Percentiles rank a stretch among this genome's conserved stretches.
Conservation (phyloP, 1,139 yeast genomes). For the Yamadazyma conglobata region DNA sequence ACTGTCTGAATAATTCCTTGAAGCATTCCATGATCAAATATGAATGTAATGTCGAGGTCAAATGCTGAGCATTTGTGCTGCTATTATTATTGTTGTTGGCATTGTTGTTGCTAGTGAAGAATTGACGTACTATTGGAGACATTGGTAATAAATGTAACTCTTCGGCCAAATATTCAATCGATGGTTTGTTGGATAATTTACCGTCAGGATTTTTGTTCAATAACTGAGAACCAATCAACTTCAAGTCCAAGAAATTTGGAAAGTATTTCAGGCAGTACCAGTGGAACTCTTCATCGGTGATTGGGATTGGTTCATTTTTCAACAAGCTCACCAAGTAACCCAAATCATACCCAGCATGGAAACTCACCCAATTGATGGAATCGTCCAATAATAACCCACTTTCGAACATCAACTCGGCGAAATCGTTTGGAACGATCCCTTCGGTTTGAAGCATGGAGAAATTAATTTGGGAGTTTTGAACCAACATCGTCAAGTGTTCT, state of each 20-base stretch:
- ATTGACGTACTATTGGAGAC: slow-evolving; percentile 48
- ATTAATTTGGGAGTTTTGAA: slow-evolving; percentile 81
- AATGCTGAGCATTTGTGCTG: slow-evolving; percentile 38
- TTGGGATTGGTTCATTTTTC: slow-evolving; percentile 75
- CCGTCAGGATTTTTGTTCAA: slow-evolving; percentile 22
- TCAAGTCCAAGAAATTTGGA: slow-evolving; percentile 83
- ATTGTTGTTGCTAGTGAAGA: slow-evolving; percentile 34
- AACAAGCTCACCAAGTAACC: slow-evolving; percentile 83
- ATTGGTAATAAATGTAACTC: slow-evolving; percentile 54
- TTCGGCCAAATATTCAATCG: slow-evolving; percentile 52
- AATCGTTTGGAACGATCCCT: slow-evolving; percentile 77
- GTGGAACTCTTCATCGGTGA: slow-evolving; percentile 74
- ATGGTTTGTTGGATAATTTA: slow-evolving; percentile 34
- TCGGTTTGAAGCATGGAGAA: slow-evolving; percentile 69
- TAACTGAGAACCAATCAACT: slow-evolving; percentile 64
- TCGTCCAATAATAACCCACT: slow-evolving; percentile 80
- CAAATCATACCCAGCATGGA: slow-evolving; percentile 92
- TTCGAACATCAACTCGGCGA: slow-evolving; percentile 81
- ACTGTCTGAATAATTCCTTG: slow-evolving; percentile 49
- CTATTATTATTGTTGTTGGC: no score
- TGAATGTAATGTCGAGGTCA: slow-evolving; percentile 49
- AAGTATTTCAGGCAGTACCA: slow-evolving; percentile 70
- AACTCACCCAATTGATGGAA: slow-evolving; percentile 82
- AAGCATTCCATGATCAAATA: slow-evolving; percentile 57
- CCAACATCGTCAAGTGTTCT: slow-evolving; percentile 62